Evolutionary conservation across 2,329 filamentous ascomycete genomes (phyloP).

Genomic region (Ampelomyces quisqualis): DNA sequence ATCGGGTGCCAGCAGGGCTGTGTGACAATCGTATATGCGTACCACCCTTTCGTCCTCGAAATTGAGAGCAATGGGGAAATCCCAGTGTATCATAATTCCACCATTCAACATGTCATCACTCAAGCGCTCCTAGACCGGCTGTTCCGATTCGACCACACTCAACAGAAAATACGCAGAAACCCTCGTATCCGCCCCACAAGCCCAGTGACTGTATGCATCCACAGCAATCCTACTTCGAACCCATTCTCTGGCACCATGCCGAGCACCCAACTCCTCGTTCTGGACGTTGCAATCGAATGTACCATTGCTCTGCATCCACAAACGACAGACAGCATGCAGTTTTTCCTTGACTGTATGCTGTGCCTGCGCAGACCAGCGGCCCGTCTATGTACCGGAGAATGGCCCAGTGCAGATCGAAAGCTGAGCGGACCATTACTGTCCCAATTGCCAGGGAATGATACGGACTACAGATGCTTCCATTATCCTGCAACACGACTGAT

Average conservation of each 20-base stretch:
- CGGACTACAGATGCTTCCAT: not conserved
- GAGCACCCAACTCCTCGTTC: not conserved
- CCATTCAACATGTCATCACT: constrained; percentile 1
- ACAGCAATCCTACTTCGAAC: no score
- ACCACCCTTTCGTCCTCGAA: no score
- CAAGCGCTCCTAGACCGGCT: not conserved
- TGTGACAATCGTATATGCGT: no score
- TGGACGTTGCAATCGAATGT: not conserved
- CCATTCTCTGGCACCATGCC: no score
- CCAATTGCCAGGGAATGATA: not conserved
- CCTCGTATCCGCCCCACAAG: not conserved
- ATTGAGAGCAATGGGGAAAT: no score
- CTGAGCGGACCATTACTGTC: not conserved
- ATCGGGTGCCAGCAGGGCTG: no score
- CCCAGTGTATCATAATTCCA: no score
- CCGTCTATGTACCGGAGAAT: not conserved
- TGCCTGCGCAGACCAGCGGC: constrained; percentile 1
- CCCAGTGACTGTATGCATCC: no score
- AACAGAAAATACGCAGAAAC: constrained; percentile 1
- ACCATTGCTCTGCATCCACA: not conserved
- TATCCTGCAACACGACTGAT: no score
- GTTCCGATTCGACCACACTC: not conserved
- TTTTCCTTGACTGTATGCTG: not conserved
- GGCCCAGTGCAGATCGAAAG: not conserved
- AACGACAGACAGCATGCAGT: not conserved